phyloP scores from a whole-genome alignment of 352 stramenopile genomes.

The Phytophthora chlamydospora region DNA sequence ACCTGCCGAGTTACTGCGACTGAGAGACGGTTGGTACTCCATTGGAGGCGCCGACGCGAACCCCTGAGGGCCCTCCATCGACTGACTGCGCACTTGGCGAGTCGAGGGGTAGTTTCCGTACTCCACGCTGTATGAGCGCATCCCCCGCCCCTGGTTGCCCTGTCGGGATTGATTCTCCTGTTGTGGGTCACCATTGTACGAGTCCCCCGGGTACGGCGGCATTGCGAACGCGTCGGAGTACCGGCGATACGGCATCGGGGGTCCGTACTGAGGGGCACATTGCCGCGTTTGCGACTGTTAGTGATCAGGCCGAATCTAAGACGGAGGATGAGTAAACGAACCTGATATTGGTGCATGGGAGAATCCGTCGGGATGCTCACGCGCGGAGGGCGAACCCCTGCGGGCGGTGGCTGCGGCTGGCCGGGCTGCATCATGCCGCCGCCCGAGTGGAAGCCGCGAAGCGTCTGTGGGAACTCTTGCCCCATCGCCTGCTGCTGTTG shows the following conservation, averaged over 20 bases:
- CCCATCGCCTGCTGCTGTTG: conserved; percentile 38
- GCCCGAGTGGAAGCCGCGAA: conserved; percentile 59
- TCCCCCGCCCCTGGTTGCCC: conserved; percentile 49
- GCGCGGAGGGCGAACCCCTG: conserved; percentile 60
- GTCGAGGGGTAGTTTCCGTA: conserved; percentile 60
- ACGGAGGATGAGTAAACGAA: conserved; percentile 26
- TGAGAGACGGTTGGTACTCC: conserved; percentile 63
- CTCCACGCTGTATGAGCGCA: conserved; percentile 84
- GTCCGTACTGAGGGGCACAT: conserved; percentile 38
- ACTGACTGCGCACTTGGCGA: conserved; percentile 72
- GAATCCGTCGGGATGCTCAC: conserved; percentile 73
- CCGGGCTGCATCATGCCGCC: conserved; percentile 48
- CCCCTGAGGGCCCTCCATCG: conserved; percentile 71
- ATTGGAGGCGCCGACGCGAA: conserved; percentile 51
- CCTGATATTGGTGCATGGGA: conserved; percentile 75
- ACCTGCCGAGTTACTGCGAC: conserved; percentile 64
- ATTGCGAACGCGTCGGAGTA: conserved; percentile 79
- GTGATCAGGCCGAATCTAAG: not conserved
- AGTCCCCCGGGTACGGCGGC: conserved; percentile 59
- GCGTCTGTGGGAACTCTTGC: conserved; percentile 62
- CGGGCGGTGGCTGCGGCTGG: conserved; percentile 35
- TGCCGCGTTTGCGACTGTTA: conserved; percentile 5
- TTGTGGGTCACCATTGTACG: conserved; percentile 46
- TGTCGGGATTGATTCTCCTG: conserved; percentile 58
- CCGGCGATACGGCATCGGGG: conserved; percentile 64